A percentile compares a stretch with the other conserved stretches of the same genome.
Conservation (phyloP, 1,284 basidiomycete genomes). For the Clitocybe nebularis region DNA sequence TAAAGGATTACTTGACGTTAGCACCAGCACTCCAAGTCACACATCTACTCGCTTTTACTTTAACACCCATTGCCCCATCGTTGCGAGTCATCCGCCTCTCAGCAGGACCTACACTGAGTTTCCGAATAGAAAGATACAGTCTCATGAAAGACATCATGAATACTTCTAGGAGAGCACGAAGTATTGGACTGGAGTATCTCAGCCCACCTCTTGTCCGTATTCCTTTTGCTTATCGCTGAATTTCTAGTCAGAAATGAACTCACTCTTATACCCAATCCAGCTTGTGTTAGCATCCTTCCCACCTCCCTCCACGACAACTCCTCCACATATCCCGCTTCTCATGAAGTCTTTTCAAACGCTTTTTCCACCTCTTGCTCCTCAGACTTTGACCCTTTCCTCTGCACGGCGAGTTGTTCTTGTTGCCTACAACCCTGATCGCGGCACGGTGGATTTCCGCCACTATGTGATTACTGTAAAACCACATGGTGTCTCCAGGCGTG, state of each 20-base stretch:
- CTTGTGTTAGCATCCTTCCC: conserved; percentile 77
- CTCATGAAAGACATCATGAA: conserved; percentile 81
- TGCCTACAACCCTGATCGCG: conserved; percentile 84
- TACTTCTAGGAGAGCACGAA: conserved; percentile 63
- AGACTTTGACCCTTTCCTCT: conserved; percentile 74
- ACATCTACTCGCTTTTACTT: conserved; percentile 89
- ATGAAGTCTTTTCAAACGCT: conserved; percentile 88
- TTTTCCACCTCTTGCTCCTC: conserved; percentile 83
- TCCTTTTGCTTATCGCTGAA: too few relatives aligned
- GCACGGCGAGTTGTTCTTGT: conserved; percentile 91
- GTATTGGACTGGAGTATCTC: conserved; percentile 82
- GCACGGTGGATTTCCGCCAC: conserved; percentile 91
- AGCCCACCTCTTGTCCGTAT: conserved; percentile 77
- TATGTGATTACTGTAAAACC: conserved; percentile 95
- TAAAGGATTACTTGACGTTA: conserved; percentile 94
- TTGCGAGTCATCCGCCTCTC: conserved; percentile 89
- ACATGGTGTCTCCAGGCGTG: conserved; percentile 88
- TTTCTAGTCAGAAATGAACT: too few relatives aligned
- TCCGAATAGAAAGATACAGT: conserved; percentile 90
- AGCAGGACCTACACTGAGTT: conserved; percentile 91
- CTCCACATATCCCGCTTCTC: conserved; percentile 66
- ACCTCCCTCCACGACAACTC: conserved; percentile 64
- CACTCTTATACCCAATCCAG: too few relatives aligned
- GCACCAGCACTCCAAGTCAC: conserved; percentile 90
- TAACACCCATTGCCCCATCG: conserved; percentile 83